These are phyloP conservation scores for Syncephalastrum sp. DNA, from an alignment of 371 early-diverging fungal species.

Conservation along the genomic window DNA sequence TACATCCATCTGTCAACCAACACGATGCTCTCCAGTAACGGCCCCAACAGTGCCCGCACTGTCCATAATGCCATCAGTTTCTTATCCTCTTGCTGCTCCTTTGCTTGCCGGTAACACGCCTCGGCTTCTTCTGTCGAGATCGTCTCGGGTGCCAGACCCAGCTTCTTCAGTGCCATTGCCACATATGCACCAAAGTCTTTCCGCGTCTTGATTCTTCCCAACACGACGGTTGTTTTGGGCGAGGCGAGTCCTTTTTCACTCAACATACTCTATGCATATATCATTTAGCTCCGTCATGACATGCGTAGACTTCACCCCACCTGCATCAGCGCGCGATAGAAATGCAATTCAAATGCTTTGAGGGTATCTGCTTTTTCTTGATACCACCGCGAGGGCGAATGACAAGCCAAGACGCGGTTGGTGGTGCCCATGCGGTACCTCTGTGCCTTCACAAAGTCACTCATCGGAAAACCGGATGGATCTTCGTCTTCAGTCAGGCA, in stretches of 20 bases:
- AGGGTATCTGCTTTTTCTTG: conserved; percentile 51
- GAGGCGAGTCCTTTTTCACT: conserved; percentile 52
- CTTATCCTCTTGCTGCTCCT: conserved; percentile 39
- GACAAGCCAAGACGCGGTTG: conserved; percentile 82
- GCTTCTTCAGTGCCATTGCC: conserved; percentile 35
- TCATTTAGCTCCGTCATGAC: not conserved
- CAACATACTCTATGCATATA: conserved; percentile 39
- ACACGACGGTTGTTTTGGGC: conserved; percentile 48
- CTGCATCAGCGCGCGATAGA: conserved; percentile 72
- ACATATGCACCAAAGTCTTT: conserved; percentile 43
- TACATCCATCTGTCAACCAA: conserved; percentile 74
- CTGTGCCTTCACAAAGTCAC: conserved; percentile 23
- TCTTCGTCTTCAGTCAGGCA: conserved; percentile 41
- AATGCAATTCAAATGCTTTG: conserved; percentile 70
- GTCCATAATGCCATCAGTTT: conserved; percentile 82
- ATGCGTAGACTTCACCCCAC: conserved; percentile 14
- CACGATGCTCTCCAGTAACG: conserved; percentile 76
- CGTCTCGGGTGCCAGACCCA: conserved; percentile 43
- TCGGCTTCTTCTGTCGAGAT: conserved; percentile 46
- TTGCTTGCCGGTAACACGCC: conserved; percentile 29
- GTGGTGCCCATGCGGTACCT: conserved; percentile 60
- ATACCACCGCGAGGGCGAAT: conserved; percentile 80
- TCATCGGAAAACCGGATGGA: conserved; percentile 69
- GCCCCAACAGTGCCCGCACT: conserved; percentile 68
- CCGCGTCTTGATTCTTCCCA: conserved; percentile 64